Base-by-base conservation (phyloP, 352 stramenopile species). In the Phytophthora litchii region DNA sequence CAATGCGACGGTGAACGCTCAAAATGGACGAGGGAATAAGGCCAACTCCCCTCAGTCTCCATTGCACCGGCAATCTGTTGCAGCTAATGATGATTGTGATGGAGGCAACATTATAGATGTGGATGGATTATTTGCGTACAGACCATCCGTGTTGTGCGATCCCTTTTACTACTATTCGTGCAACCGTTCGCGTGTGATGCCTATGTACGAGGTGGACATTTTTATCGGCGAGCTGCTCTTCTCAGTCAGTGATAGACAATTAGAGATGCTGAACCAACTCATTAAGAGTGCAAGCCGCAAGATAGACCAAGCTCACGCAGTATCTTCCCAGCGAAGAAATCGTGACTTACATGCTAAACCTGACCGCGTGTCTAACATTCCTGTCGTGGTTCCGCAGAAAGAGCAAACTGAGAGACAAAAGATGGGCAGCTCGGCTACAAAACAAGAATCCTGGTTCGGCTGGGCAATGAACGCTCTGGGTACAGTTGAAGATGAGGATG, bases 221-320 rank as follows among this genome's bases (percentile, higher is more conserved):
- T 92, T 89, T 49, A 67, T 95, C 12, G 63, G 68, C 3, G 78
- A 94, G 20, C 52, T 95, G 11, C 53, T 76, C 21, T 92, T 95
- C 29, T 94, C 86, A 3, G 48, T 94, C 23, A 95, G 86, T 48
- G 78, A 95, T 64, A 71, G 86, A 31, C 86, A 95, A 55, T 63
- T 95, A 41, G 45, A 80, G 9, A 95, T 95, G 86, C 63, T 95
- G n/a, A 70, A 80, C 8, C 67, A 93, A 52, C 66, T 94, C 17
- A 60, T 88, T 31, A 60, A 63, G 37, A 82, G 67, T 36, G 69
- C 74, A 25, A 78, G 55, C 4, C 40, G 44, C 25, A 80, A 73
- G 36, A 66, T 65, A 8, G 54, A 69, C 17, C 44, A 67, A 52
- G 29, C 50, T 8, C 42, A 66, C 20, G 43, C 52, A 10, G 10